Evolutionary conservation across 805 yeast genomes (phyloP), one percentile per base, ranked within the genome.

Genomic region (Candida qinlingensis): DNA sequence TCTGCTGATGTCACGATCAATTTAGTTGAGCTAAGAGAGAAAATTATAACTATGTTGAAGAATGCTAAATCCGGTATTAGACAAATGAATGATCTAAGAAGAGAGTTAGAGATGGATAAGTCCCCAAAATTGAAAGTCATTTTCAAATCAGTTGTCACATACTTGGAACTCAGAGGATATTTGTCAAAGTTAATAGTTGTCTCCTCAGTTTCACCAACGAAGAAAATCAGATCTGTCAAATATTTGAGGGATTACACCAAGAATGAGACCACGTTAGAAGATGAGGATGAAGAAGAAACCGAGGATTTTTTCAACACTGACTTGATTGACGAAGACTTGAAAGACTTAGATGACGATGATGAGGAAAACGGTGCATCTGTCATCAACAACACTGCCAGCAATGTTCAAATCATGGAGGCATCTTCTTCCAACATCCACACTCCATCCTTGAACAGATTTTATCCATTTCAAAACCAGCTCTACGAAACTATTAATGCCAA

Each of bases 391-490:
- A 52, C 45, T 36, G 50, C 56, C 25, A 54, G 45, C 6, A 52
- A 54, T 44, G 26, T 59, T 10, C 48, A 54, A 28, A 49, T 58
- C n/a, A 47, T 58, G 5, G 52, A 50, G 7, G 45, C 54, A 7
- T 42, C 54, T 1, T 47, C 49, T 27, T 51, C 52, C 27, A 39
- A 12, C 13, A 35, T 43, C 6, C 44, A 46, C 3, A 31, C 49
- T 28, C 62, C 65, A 5, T 31, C 61, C 0, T 58, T 76, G 45
- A 86, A 85, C 60, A 62, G 72, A 10, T 71, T 81, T 46, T 83
- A 75, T 54, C 91, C 96, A 0, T 53, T 82, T 0, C 82, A 80
- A 37, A 77, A 73, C 51, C 96, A 88, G 61, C 64, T 87, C 0
- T 80, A 70, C 58, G 80, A 79, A 45, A 49, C 73, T 4, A 74